These are phyloP conservation scores for Linum usitatissimum DNA, from an alignment of 345 rosid species.

Conservation along the genomic window DNA sequence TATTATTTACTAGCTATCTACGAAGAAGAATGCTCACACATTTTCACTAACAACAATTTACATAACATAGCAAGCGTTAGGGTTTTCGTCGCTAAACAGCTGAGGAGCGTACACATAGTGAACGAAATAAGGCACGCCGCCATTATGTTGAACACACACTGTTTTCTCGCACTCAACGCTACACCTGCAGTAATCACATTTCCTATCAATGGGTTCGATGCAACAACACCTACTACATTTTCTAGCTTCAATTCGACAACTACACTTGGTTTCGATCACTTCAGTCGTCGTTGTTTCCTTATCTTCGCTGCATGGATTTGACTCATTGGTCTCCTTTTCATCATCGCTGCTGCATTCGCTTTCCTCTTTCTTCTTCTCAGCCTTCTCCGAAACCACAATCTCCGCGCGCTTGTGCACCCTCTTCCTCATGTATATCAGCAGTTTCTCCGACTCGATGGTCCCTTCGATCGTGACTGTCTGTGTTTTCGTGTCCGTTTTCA, in stretches of 20 bases:
- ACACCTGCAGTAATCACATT: too few relatives aligned
- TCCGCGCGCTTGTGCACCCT: conserved; percentile 64
- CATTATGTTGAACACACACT: neutral
- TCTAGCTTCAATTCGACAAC: too few relatives aligned
- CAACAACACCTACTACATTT: too few relatives aligned
- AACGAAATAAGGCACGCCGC: conserved; percentile 45
- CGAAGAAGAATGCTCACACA: too few relatives aligned
- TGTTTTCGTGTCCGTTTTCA: conserved; percentile 52
- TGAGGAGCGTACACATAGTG: conserved; percentile 79
- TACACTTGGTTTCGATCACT: too few relatives aligned
- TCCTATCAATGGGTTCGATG: too few relatives aligned
- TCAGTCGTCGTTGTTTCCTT: neutral
- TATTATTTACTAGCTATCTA: too few relatives aligned
- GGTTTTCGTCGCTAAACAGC: conserved; percentile 82
- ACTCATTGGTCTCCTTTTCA: conserved; percentile 33
- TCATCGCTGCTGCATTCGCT: conserved; percentile 11
- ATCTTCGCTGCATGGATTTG: neutral
- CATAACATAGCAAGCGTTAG: conserved; percentile 55
- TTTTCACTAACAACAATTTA: too few relatives aligned
- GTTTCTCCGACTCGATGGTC: conserved; percentile 44
- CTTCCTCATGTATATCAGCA: conserved; percentile 35
- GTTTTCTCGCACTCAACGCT: neutral
- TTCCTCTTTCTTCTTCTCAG: conserved; percentile 14
- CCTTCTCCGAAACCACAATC: conserved; percentile 36
- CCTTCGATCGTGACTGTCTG: conserved; percentile 66